These are phyloP conservation scores for Arthrobotrys conoides DNA, from an alignment of 2,329 filamentous ascomycete species.

Conservation along the genomic window DNA sequence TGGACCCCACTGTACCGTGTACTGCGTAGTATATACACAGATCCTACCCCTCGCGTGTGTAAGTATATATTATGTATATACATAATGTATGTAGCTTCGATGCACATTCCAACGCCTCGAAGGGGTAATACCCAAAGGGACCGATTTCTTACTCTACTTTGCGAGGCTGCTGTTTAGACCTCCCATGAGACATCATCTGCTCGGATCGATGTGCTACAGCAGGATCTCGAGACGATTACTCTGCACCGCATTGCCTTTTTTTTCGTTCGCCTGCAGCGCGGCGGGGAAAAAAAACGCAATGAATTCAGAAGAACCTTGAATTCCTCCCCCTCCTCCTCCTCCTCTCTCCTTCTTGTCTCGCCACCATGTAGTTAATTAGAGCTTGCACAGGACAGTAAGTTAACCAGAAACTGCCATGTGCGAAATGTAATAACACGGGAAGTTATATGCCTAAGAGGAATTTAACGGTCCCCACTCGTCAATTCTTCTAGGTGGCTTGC, in stretches of 20 bases:
- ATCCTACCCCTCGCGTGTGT: constrained; percentile 49
- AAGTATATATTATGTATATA: too few relatives aligned
- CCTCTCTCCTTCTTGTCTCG: constrained; percentile 41
- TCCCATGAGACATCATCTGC: constrained; percentile 24
- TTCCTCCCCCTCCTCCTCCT: not conserved
- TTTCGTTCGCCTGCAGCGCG: constrained; percentile 45
- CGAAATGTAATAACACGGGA: constrained; percentile 60
- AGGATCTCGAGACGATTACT: constrained; percentile 56
- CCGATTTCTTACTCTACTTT: constrained; percentile 14
- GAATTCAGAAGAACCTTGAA: constrained; percentile 22
- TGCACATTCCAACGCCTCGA: constrained; percentile 37
- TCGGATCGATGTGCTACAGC: constrained; percentile 56
- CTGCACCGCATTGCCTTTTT: constrained; percentile 34
- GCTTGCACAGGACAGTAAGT: too few relatives aligned
- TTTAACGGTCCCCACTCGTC: constrained; percentile 42
- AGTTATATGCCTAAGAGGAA: constrained; percentile 48
- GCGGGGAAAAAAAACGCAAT: constrained; percentile 56
- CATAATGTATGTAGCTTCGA: constrained; percentile 27
- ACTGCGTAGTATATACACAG: too few relatives aligned
- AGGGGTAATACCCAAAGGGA: constrained; percentile 32
- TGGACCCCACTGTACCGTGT: not conserved
- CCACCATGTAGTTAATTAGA: constrained; percentile 33
- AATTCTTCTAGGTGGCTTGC: constrained; percentile 10
- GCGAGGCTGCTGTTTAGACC: constrained; percentile 48
- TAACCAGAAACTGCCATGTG: constrained; percentile 43